Evolutionary conservation across 306 rosid genomes (phyloP).

Genomic region (Leucaena leucocephala): DNA sequence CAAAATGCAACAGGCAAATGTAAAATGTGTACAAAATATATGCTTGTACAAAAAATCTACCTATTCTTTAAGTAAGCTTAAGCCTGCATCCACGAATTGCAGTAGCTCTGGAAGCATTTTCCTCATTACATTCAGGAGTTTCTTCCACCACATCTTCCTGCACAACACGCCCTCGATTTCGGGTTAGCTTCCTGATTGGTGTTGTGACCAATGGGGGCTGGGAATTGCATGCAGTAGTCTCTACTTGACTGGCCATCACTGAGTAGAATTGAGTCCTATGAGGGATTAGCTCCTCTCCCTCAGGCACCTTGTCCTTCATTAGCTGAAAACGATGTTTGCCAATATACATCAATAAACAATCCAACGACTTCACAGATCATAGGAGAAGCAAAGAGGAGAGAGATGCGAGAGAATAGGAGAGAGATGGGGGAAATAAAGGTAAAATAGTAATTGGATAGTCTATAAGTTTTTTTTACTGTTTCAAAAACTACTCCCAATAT

Average conservation of each 20-base stretch:
- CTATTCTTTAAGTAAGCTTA: slow-evolving; percentile 39
- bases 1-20: background rate
- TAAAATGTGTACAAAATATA: background rate
- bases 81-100: slow-evolving; percentile 58
- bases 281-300: slow-evolving; percentile 76
- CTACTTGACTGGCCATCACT: slow-evolving; percentile 28
- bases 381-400: too few species aligned
- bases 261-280: slow-evolving; percentile 44
- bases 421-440: too few species aligned
- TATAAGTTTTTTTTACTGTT: too few species aligned
- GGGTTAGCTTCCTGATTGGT: slow-evolving; percentile 65
- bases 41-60: slow-evolving; percentile 7
- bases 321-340: slow-evolving; percentile 49
- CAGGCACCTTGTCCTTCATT: slow-evolving; percentile 63
- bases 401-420: too few species aligned
- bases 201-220: slow-evolving; percentile 43
- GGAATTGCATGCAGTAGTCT: slow-evolving; percentile 30
- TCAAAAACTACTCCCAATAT: too few species aligned
- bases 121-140: slow-evolving; percentile 50
- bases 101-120: slow-evolving; percentile 34
- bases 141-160: slow-evolving; percentile 59
- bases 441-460: too few species aligned
- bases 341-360: background rate
- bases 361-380: too few species aligned
- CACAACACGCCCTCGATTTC: slow-evolving; percentile 64